Percentiles rank a stretch among this genome's conserved stretches.
These are phyloP conservation scores for Cyclotella baltica DNA, from an alignment of 108 stramenopile genomes.

Conservation along the genomic window DNA sequence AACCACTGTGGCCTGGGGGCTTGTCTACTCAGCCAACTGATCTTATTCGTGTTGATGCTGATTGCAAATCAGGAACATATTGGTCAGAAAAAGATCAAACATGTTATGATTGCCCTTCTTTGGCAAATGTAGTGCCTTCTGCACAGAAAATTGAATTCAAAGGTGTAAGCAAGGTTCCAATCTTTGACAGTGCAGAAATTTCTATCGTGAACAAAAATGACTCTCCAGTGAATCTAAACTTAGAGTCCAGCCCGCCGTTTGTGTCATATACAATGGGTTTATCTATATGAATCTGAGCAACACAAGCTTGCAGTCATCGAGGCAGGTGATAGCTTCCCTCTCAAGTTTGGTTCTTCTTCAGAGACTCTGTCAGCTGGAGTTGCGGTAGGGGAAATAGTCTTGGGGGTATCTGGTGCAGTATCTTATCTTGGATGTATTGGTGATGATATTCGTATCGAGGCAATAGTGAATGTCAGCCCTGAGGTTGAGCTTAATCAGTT, in stretches of 20 bases:
- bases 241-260: not conserved
- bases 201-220: not conserved
- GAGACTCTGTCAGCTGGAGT: not conserved
- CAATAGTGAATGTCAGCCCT: not conserved
- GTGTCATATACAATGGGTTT: not conserved
- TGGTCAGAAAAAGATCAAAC: not conserved
- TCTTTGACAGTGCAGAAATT: no score
- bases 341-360: not conserved
- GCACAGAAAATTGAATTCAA: not conserved
- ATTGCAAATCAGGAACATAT: not conserved
- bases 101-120: not conserved
- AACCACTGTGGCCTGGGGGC: no score
- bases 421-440: not conserved
- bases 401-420: not conserved
- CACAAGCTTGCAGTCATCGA: not conserved
- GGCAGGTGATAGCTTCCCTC: not conserved
- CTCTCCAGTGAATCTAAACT: no score
- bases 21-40: not conserved
- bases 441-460: not conserved
- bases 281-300: not conserved
- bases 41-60: not conserved
- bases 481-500: slow-evolving; percentile 25
- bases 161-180: not conserved
- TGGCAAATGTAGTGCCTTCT: not conserved
- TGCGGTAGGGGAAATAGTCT: not conserved